phyloP scores from a whole-genome alignment of 441 rosid species.

The Theobroma grandiflorum region DNA sequence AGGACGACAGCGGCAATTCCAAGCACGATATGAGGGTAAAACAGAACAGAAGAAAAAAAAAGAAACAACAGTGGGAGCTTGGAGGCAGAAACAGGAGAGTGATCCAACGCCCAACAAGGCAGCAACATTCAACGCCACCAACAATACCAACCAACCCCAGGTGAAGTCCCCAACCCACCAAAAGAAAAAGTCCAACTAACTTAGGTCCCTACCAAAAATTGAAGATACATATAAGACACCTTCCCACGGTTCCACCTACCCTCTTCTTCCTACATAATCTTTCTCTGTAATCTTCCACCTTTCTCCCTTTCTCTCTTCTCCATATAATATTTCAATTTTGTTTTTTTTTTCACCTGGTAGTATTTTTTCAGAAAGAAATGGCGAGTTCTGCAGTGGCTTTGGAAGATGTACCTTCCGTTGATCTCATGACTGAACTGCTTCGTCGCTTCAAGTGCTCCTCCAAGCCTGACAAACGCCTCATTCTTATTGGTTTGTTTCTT shows the following conservation, averaged over 20 bases:
- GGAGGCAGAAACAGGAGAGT: too few species aligned
- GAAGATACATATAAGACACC: background rate
- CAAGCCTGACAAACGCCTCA: slow-evolving; percentile 68
- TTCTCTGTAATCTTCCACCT: background rate
- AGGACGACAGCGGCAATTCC: background rate
- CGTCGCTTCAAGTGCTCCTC: slow-evolving; percentile 67
- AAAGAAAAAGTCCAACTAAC: too few species aligned
- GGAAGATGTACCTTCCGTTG: slow-evolving; percentile 64
- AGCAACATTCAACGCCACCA: background rate
- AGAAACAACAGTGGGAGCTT: too few species aligned
- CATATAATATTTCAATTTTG: background rate
- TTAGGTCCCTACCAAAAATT: background rate
- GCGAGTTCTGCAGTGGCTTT: slow-evolving; percentile 41
- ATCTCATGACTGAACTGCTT: slow-evolving; percentile 69
- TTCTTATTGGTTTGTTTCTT: slow-evolving; percentile 52
- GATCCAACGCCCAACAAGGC: background rate
- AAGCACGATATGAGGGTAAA: background rate
- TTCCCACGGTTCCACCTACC: slow-evolving; percentile 7
- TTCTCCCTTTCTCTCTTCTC: background rate
- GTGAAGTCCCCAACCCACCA: background rate
- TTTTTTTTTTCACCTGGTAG: background rate
- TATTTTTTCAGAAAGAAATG: slow-evolving; percentile 31
- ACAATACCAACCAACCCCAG: background rate
- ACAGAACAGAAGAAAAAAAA: too few species aligned
- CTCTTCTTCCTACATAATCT: background rate